Conservation (phyloP, 2,329 filamentous ascomycete genomes). For the Drechslera avenae region DNA sequence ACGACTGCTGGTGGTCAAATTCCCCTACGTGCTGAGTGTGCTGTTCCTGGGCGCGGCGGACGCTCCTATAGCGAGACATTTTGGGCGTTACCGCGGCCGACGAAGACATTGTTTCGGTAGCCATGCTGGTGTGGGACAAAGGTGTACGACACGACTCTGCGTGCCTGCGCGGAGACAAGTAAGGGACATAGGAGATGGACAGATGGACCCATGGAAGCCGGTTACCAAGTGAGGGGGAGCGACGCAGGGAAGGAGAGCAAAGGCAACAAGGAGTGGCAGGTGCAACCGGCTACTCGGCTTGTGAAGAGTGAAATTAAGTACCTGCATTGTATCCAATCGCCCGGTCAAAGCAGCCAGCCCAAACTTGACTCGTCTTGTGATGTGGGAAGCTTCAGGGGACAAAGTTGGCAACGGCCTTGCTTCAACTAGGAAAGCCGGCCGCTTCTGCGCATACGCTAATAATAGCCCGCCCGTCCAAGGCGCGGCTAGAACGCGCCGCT, state of each 20-base stretch:
- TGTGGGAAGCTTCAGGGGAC: conserved; percentile 15
- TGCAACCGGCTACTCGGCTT: conserved; percentile 31
- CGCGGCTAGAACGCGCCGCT: not conserved
- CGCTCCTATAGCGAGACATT: conserved; percentile 64
- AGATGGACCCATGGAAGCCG: conserved; percentile 14
- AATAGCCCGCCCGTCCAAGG: conserved; percentile 7
- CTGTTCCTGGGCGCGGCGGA: conserved; percentile 54
- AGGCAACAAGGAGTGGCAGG: conserved; percentile 23
- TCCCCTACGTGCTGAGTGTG: conserved; percentile 19
- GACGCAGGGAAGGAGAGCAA: conserved; percentile 1
- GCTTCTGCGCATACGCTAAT: conserved; percentile 12
- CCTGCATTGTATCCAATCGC: conserved; percentile 12
- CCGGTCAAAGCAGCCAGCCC: conserved; percentile 8
- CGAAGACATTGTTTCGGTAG: conserved; percentile 35
- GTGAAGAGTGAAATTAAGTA: conserved; percentile 18
- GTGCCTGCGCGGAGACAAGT: conserved; percentile 25
- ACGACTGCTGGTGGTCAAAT: conserved; percentile 20
- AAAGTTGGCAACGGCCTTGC: conserved; percentile 10
- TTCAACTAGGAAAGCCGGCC: conserved; percentile 8
- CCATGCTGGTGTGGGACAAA: conserved; percentile 40
- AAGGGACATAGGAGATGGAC: conserved; percentile 19
- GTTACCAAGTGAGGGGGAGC: conserved; percentile 16
- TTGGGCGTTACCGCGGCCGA: conserved; percentile 46
- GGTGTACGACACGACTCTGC: conserved; percentile 28
- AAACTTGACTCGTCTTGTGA: conserved; percentile 8